Base-by-base conservation (phyloP, 2,329 filamentous ascomycete species). In the Ceratocystis colombiana region DNA sequence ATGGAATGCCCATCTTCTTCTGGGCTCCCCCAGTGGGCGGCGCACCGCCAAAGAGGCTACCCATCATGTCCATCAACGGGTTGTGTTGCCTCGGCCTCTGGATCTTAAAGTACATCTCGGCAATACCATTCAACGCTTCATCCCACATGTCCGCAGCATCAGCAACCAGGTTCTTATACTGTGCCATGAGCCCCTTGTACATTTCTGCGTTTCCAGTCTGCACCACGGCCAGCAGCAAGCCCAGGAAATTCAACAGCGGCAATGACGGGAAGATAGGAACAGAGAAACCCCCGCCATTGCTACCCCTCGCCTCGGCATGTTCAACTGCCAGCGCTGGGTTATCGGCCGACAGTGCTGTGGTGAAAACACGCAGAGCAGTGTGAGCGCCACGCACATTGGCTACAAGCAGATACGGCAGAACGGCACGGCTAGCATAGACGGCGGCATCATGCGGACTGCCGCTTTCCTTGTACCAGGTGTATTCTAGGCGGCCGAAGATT, bases 21-120 rank as follows among this genome's bases (percentile, higher is more conserved):
- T 70, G 66, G 71, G 74, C 67, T 72, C 74, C 68, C 73, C 70
- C 61, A 25, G 55, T 17, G 72, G 71, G n/a, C 30, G 62, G 45
- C 8, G 45, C 64, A 22, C 90, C 90, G 62, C 92, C 92, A 72
- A 99, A 89, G 80, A 99, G 84, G 69, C 86, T 92, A 61, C 91
- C 92, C 89, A 99, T 95, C 92, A 99, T 97, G 74, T 99, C 94
- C 76, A 97, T 85, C 75, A 99, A 79, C 2, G 92, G 92, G 75
- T 97, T 97, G 70, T 87, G 88, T 78, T 96, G 90, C 72, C 88
- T 83, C 61, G 92, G 93, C 73, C 91, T 87, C 78, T 86, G 84
- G 74, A 99, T 95, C 45, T 86, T 86, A 77, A 99, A 99, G 79
- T 97, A 99, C 84, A 96, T 92, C 78, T 99, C 93, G 62, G 88